Evolutionary conservation across 2,329 filamentous ascomycete genomes (phyloP).

Genomic region (Dothistroma pini): DNA sequence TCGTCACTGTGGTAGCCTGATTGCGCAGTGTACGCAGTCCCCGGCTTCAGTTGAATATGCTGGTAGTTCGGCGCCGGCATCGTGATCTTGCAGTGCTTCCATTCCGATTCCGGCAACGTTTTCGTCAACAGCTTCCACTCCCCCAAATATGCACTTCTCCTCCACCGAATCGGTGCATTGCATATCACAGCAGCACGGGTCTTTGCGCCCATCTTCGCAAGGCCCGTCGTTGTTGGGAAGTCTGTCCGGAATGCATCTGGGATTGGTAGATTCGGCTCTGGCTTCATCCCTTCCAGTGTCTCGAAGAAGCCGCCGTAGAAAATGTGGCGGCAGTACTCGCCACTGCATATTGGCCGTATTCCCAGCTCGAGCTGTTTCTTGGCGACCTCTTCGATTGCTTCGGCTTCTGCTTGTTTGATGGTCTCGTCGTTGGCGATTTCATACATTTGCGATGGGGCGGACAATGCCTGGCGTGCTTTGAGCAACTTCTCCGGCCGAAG

Average conservation of each 20-base stretch:
- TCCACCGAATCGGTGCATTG: slow-evolving; percentile 24
- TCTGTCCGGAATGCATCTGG: slow-evolving; percentile 24
- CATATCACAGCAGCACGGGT: slow-evolving; percentile 24
- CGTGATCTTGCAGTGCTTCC: slow-evolving; percentile 26
- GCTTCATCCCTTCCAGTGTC: slow-evolving; percentile 21
- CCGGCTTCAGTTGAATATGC: slow-evolving; percentile 29
- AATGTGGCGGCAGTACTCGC: slow-evolving; percentile 54
- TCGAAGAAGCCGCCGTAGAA: slow-evolving; percentile 31
- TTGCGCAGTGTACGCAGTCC: slow-evolving; percentile 25
- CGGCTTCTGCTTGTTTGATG: slow-evolving; percentile 60
- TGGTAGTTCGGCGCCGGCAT: slow-evolving; percentile 31
- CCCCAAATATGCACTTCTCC: slow-evolving; percentile 22
- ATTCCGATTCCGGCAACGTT: slow-evolving; percentile 13
- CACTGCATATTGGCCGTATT: slow-evolving; percentile 53
- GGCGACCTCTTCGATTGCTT: slow-evolving; percentile 61
- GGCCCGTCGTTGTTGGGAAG: slow-evolving; percentile 23
- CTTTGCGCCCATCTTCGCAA: slow-evolving; percentile 19
- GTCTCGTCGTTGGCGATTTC: slow-evolving; percentile 25
- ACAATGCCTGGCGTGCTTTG: slow-evolving; percentile 46
- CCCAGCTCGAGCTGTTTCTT: slow-evolving; percentile 59
- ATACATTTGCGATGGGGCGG: slow-evolving; percentile 15
- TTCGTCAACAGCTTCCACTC: slow-evolving; percentile 24
- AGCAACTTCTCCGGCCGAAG: slow-evolving; percentile 61
- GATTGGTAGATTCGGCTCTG: slow-evolving; percentile 13
- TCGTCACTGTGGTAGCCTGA: slow-evolving; percentile 26